Conservation (phyloP, 164 flowering plant genomes). For the Vitis amurensis region DNA sequence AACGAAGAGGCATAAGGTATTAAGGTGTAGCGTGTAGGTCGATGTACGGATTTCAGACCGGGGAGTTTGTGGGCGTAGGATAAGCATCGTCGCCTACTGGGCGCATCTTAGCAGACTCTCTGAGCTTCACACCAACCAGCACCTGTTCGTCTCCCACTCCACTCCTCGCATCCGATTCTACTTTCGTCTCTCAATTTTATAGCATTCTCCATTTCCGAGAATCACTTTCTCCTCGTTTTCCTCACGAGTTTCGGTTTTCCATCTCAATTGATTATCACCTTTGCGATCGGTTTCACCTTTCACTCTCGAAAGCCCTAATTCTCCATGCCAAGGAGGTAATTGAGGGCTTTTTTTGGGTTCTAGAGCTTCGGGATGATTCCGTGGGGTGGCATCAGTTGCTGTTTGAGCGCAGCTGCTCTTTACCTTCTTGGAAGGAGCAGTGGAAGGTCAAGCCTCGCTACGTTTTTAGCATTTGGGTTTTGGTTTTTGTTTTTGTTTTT, state of each 20-base stretch:
- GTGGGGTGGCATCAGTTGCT: slow-evolving; percentile 90
- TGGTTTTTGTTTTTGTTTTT: not conserved
- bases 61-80: too few species aligned
- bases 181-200: not conserved
- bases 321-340: too few species aligned
- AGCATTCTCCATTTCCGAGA: too few species aligned
- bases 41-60: too few species aligned
- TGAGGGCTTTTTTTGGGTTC: not conserved
- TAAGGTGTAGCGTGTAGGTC: too few species aligned
- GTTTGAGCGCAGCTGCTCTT: slow-evolving; percentile 91
- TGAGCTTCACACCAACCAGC: too few species aligned
- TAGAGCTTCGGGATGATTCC: slow-evolving; percentile 55
- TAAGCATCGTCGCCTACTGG: not conserved
- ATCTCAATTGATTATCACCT: too few species aligned
- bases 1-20: too few species aligned
- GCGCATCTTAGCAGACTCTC: not conserved
- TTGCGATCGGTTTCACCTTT: not conserved
- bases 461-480: not conserved
- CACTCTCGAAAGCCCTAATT: not conserved
- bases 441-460: slow-evolving; percentile 51
- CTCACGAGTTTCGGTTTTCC: not conserved
- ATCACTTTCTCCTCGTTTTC: not conserved
- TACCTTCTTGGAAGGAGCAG: slow-evolving; percentile 90
- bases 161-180: slow-evolving; percentile 14
- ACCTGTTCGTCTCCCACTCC: slow-evolving; percentile 5